Evolutionary conservation across 768 basidiomycete species (phyloP), one percentile per base, ranked within the genome.

Genomic region (Tulasnella sp.): DNA sequence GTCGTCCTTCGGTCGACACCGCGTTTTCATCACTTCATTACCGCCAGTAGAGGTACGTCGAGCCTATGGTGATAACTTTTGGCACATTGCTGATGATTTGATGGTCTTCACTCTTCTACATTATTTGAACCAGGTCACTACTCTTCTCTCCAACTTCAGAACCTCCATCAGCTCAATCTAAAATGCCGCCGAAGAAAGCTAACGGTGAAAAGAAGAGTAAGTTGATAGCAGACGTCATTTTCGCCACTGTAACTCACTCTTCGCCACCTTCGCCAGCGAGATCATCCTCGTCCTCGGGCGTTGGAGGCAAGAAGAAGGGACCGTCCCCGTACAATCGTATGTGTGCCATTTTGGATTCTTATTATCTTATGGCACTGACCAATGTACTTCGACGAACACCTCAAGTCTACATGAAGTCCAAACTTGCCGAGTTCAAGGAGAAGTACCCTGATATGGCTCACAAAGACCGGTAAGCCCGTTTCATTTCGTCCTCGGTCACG

Each of bases 401-500:
- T 26, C 15, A 24, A 59, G 60, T 61, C 48, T 64, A 61, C 60
- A 64, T 64, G 63, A 64, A 64, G 63, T 11, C 51, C 15, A 58
- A 61, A 60, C 60, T 64, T 26, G 63, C 63, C 26, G 52, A 64
- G 53, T 58, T 64, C 58, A 64, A 64, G 55, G 63, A 61, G 54
- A 61, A 64, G 60, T 50, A 51, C 52, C 63, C 63, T 32, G 63
- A 64, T 34, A 49, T 64, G 52, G 51, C 52, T 24, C 63, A 64
- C 34, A 64, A 64, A 60, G 63, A 64, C 53, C 42, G 63, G 62
- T 63, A 50, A 17, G 58, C 38, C 42, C 47, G 47, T 32, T 50
- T 13, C 51, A 26, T 30, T 26, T 10, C 27, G 8, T 52, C 30
- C 30, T n/a, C 30, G 45, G 19, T 23, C n/a, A 52, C 17, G 7